Evolutionary conservation across 768 basidiomycete genomes (phyloP).

Genomic region (Auricularia sp.): DNA sequence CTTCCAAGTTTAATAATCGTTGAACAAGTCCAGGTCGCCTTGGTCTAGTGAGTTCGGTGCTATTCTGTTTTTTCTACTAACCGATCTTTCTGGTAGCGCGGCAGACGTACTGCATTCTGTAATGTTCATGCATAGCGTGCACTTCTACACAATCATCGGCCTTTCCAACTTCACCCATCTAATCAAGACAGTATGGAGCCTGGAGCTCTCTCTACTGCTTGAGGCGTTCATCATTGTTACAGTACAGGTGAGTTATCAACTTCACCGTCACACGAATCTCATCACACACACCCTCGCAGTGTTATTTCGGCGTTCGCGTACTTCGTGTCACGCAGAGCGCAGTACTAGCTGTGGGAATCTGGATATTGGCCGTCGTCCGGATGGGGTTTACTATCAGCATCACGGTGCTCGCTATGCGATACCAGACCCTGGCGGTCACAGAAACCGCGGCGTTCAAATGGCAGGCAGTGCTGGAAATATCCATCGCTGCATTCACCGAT

Average conservation of each 20-base stretch:
- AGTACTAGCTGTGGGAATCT: background rate
- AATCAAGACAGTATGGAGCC: background rate
- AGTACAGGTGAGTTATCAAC: background rate
- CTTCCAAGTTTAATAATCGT: background rate
- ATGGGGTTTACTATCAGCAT: background rate
- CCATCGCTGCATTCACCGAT: background rate
- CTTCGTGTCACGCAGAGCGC: background rate
- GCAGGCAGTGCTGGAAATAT: background rate
- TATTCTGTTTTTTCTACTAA: background rate
- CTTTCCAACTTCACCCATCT: background rate
- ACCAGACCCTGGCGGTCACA: background rate
- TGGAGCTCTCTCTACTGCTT: background rate
- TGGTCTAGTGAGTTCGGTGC: background rate
- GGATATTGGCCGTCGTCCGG: background rate
- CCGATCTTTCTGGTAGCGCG: background rate
- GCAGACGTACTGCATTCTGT: background rate
- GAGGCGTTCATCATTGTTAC: background rate
- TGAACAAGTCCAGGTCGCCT: background rate
- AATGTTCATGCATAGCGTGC: background rate
- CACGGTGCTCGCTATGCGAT: background rate
- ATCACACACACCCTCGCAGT: background rate
- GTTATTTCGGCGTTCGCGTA: background rate
- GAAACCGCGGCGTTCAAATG: background rate
- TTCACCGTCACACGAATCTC: background rate
- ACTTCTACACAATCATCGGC: background rate